phyloP scores from a whole-genome alignment of 2,329 filamentous ascomycete species.

The Graphilbum ipis-grandicollis region DNA sequence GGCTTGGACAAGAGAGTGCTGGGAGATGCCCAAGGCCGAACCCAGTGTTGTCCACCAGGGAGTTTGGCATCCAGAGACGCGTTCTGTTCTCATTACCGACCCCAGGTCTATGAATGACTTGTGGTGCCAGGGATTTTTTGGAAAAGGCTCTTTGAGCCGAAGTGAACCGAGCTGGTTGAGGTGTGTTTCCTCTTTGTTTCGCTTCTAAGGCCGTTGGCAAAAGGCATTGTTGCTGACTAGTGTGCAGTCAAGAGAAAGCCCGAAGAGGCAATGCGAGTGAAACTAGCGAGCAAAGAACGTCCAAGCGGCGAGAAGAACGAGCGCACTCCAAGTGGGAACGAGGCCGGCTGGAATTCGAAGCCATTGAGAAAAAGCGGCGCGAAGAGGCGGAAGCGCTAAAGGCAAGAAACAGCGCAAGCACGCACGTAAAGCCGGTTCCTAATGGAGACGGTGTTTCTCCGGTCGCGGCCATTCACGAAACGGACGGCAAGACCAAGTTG shows the following conservation, averaged over 20 bases:
- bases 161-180: slow-evolving; percentile 91
- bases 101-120: slow-evolving; percentile 57
- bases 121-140: slow-evolving; percentile 97
- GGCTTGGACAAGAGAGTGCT: slow-evolving; percentile 56
- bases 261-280: slow-evolving; percentile 17
- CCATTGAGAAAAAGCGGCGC: slow-evolving; percentile 50
- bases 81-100: slow-evolving; percentile 72
- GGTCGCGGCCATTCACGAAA: no score
- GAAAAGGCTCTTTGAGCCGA: slow-evolving; percentile 80
- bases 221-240: no score
- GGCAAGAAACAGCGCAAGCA: not conserved
- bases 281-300: slow-evolving; percentile 64
- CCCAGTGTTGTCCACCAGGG: slow-evolving; percentile 49
- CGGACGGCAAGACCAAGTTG: no score
- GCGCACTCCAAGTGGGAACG: slow-evolving; percentile 78
- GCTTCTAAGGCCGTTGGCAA: no score
- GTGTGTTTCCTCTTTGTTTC: not conserved
- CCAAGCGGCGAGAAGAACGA: slow-evolving; percentile 60
- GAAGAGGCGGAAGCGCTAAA: slow-evolving; percentile 22
- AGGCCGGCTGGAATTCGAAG: slow-evolving; percentile 72
- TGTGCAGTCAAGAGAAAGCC: not conserved
- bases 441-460: no score
- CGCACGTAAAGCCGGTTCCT: no score
- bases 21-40: slow-evolving; percentile 50
- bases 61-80: slow-evolving; percentile 65